These are phyloP conservation scores for Phytophthora rubi DNA, from an alignment of 352 stramenopile species.

Conservation along the genomic window DNA sequence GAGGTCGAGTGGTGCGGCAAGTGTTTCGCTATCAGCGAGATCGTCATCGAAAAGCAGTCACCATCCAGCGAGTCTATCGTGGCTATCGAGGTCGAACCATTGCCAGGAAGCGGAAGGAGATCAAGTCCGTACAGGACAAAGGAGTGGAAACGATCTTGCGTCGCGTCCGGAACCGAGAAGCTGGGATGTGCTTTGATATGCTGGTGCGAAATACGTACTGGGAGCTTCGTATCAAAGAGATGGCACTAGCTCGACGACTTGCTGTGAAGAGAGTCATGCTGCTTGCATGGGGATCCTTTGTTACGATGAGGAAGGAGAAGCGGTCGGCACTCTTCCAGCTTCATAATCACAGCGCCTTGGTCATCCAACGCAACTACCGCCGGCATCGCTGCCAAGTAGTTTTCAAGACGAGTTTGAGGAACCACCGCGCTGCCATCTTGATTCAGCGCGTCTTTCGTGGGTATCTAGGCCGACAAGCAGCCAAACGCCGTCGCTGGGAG, in stretches of 20 bases:
- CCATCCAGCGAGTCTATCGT: conserved; percentile 68
- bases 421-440: conserved; percentile 51
- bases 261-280: conserved; percentile 14
- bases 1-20: conserved; percentile 57
- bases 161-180: conserved; percentile 39
- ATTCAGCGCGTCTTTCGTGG: conserved; percentile 73
- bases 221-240: conserved; percentile 43
- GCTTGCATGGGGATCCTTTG: conserved; percentile 32
- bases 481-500: conserved; percentile 47
- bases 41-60: conserved; percentile 31
- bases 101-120: conserved; percentile 22
- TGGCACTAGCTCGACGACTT: conserved; percentile 28
- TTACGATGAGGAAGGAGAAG: conserved; percentile 43
- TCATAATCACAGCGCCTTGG: conserved; percentile 45
- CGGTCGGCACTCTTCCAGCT: conserved; percentile 39
- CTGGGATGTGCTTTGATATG: conserved; percentile 38
- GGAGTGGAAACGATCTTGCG: conserved; percentile 35
- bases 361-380: conserved; percentile 78
- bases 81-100: conserved; percentile 40
- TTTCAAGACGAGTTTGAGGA: conserved; percentile 45
- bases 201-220: conserved; percentile 31
- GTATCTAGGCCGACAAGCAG: conserved; percentile 44
- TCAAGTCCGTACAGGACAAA: conserved; percentile 43
- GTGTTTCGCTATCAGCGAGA: conserved; percentile 47
- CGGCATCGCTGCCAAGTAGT: conserved; percentile 55